Evolutionary conservation across 495 filamentous ascomycete genomes (phyloP), one percentile per base, ranked within the genome.

Genomic region (Penicillium alfredii): DNA sequence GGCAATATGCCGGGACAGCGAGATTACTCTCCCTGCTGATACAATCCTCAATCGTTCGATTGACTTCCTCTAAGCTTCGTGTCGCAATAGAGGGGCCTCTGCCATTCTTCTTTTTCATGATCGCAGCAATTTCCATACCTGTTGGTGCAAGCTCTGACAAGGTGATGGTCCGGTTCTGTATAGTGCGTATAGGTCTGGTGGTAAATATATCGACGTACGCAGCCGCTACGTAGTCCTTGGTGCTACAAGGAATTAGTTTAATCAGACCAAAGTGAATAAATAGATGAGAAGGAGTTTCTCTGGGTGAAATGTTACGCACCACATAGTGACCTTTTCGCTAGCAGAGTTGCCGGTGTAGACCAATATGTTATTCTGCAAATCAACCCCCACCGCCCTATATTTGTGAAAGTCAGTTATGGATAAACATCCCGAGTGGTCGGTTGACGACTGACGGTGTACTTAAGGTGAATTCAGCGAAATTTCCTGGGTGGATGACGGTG

Each of bases 381-480:
- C 47, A 13, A 55, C 32, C 1, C 44, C 47, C 8, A 50, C 19
- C n/a, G 45, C 31, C 7, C 51, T 53, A 30, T 20, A 26, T 34
- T 3, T 39, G 28, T 30, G n/a, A 40, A 13, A 37, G n/a, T 32
- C 30, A 24, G 17, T 17, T 18, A 27, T 2, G 21, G 21, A n/a
- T 8, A 22, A 20, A 39, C 24, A 9, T 35, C 35, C 42, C 13
- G 25, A 18, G 16, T 40, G n/a, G n/a, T n/a, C n/a, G n/a, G n/a
- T n/a, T n/a, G n/a, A n/a, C n/a, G n/a, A 40, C 33, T 34, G 11
- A 32, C 36, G 10, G 36, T 17, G 42, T 45, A 33, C 21, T 16
- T 17, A 55, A 26, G 7, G 32, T 20, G 8, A 44, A 51, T 29
- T 51, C 51, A 2, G 48, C 47, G 21, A 55, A 55, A 22, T 41